Evolutionary conservation across 805 yeast species (phyloP).

Genomic region (Grigorovia jiainica): DNA sequence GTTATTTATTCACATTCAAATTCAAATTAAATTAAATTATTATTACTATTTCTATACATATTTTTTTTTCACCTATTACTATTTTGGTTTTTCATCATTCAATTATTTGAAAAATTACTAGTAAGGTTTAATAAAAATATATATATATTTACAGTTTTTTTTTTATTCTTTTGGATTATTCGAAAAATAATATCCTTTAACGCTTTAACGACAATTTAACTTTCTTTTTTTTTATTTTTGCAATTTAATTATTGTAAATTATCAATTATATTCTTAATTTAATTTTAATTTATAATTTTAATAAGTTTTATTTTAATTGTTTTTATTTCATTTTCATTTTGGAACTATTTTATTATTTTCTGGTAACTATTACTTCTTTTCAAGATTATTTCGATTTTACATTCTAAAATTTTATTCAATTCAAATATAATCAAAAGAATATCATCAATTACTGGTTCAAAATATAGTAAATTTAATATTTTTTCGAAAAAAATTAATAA

Average conservation of each 20-base stretch:
- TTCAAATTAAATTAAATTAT: too few species aligned
- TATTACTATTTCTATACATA: too few species aligned
- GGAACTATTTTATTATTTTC: too few species aligned
- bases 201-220: neutral
- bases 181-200: neutral
- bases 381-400: neutral
- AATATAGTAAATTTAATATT: neutral
- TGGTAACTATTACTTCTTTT: too few species aligned
- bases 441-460: neutral
- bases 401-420: neutral
- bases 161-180: neutral
- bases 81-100: too few species aligned
- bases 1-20: too few species aligned
- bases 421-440: neutral
- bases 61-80: too few species aligned
- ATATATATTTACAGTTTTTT: too few species aligned
- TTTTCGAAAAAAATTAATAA: neutral
- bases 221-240: neutral
- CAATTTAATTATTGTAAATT: neutral
- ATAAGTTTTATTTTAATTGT: neutral
- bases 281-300: neutral
- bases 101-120: too few species aligned
- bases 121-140: too few species aligned
- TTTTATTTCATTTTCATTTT: too few species aligned
- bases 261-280: neutral